Evolutionary conservation across 1,284 basidiomycete genomes (phyloP).

Genomic region (Puccinia horiana): DNA sequence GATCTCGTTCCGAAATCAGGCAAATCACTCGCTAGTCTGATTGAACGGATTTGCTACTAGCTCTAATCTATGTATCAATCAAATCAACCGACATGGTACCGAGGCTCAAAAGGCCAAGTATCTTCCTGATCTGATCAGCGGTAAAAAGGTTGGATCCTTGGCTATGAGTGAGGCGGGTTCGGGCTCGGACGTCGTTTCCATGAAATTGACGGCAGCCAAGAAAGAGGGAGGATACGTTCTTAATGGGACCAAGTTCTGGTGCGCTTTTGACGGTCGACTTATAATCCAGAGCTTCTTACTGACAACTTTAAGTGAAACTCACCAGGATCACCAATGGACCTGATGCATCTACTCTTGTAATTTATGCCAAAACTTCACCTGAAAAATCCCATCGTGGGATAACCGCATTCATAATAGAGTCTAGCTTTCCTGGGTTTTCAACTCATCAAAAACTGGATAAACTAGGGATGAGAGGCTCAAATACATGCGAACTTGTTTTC

Average conservation of each 20-base stretch:
- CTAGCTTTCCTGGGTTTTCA: slow-evolving; percentile 77
- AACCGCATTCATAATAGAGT: slow-evolving; percentile 88
- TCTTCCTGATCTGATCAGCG: slow-evolving; percentile 77
- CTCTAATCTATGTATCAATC: slow-evolving; percentile 80
- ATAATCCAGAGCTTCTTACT: slow-evolving; percentile 13
- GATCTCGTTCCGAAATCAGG: slow-evolving; percentile 21
- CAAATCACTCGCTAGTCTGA: not conserved
- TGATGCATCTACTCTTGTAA: slow-evolving; percentile 80
- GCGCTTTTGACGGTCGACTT: slow-evolving; percentile 53
- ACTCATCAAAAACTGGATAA: slow-evolving; percentile 89
- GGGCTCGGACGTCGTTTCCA: slow-evolving; percentile 89
- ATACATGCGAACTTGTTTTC: slow-evolving; percentile 91
- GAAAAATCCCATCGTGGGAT: slow-evolving; percentile 77
- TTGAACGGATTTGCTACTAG: not conserved
- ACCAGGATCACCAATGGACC: slow-evolving; percentile 92
- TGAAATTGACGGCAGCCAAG: slow-evolving; percentile 78
- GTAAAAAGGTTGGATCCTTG: slow-evolving; percentile 79
- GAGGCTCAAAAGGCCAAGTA: slow-evolving; percentile 82
- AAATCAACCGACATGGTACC: slow-evolving; percentile 85
- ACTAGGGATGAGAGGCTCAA: slow-evolving; percentile 92
- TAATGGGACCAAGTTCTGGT: slow-evolving; percentile 93
- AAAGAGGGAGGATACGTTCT: slow-evolving; percentile 73
- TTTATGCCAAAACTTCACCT: slow-evolving; percentile 86
- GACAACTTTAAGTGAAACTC: not conserved
- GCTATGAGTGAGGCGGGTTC: slow-evolving; percentile 91